Percentiles rank a stretch among this genome's conserved stretches.
phyloP scores from a whole-genome alignment of 768 basidiomycete species.

The Dentipellis fragilis region DNA sequence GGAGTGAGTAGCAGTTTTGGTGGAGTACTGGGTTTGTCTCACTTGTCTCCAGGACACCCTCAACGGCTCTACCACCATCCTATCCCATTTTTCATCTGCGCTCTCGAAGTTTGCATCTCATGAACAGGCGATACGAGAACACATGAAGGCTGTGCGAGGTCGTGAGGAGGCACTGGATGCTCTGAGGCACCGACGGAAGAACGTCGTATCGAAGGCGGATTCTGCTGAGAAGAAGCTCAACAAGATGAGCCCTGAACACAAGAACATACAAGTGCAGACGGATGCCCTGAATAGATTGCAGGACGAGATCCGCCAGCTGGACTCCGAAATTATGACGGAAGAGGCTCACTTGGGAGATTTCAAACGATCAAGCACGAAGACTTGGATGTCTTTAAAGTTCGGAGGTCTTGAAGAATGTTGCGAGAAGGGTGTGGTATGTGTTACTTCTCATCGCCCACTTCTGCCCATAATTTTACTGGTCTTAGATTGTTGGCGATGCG shows the following conservation, averaged over 20 bases:
- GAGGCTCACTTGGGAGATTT: constrained; percentile 76
- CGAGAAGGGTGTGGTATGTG: constrained; percentile 58
- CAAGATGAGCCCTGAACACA: constrained; percentile 87
- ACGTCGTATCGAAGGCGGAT: constrained; percentile 62
- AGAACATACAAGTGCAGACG: constrained; percentile 66
- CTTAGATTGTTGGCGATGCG: constrained; percentile 42
- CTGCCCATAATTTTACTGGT: neutral
- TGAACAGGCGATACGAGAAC: constrained; percentile 55
- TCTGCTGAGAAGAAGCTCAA: constrained; percentile 79
- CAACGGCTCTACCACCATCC: constrained; percentile 54
- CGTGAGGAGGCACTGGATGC: constrained; percentile 79
- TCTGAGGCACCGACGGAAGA: constrained; percentile 58
- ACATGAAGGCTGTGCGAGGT: constrained; percentile 75
- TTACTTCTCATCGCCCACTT: neutral
- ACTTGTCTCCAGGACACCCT: constrained; percentile 52
- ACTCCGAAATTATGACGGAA: constrained; percentile 75
- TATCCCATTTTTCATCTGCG: constrained; percentile 57
- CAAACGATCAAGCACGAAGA: constrained; percentile 60
- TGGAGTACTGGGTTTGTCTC: neutral
- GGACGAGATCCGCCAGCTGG: constrained; percentile 68
- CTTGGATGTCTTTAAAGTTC: constrained; percentile 78
- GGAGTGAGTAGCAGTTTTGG: constrained; percentile 35
- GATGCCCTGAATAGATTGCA: constrained; percentile 60
- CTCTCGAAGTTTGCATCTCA: constrained; percentile 62
- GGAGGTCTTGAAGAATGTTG: constrained; percentile 77